Evolutionary conservation across 2,329 filamentous ascomycete species (phyloP).

Genomic region (Ilyonectria sp.): DNA sequence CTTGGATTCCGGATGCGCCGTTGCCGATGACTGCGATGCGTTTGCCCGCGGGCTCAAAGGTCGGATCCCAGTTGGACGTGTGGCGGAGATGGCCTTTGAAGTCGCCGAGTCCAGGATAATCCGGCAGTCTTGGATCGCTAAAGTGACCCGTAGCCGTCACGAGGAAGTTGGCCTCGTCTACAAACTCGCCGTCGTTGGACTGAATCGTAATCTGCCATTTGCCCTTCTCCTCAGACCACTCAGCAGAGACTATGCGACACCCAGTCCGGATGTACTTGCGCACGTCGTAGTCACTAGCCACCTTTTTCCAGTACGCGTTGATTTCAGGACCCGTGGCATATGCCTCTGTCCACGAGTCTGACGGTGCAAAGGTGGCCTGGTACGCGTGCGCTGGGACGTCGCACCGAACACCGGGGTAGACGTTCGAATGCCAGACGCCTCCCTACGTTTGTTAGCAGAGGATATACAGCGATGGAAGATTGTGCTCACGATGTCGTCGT

Average conservation of each 20-base stretch:
- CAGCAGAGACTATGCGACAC: not conserved
- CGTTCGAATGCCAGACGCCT: slow-evolving; percentile 11
- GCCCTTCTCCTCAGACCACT: slow-evolving; percentile 15
- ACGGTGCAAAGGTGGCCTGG: slow-evolving; percentile 14
- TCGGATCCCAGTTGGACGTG: slow-evolving; percentile 19
- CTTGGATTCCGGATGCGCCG: slow-evolving; percentile 17
- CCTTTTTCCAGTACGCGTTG: slow-evolving; percentile 11
- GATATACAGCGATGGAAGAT: too few species aligned
- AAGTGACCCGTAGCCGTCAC: slow-evolving; percentile 6
- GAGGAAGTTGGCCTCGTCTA: slow-evolving; percentile 22
- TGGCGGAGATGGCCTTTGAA: slow-evolving; percentile 15
- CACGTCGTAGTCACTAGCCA: slow-evolving; percentile 15
- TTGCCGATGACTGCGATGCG: slow-evolving; percentile 17
- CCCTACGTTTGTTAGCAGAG: not conserved
- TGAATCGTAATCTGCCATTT: slow-evolving; percentile 15
- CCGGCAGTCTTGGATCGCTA: slow-evolving; percentile 14
- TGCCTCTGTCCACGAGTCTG: slow-evolving; percentile 10
- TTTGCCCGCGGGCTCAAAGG: slow-evolving; percentile 16
- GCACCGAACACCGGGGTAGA: slow-evolving; percentile 16
- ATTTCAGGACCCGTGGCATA: slow-evolving; percentile 17
- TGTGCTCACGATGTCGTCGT: slow-evolving; percentile 14
- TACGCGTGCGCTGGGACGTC: slow-evolving; percentile 16
- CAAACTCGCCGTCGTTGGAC: not conserved
- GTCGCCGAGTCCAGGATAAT: slow-evolving; percentile 17
- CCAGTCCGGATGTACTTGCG: slow-evolving; percentile 11